Base-by-base conservation (phyloP, 192 early-diverging fungal genomes). In the Gonapodya prolifera region DNA sequence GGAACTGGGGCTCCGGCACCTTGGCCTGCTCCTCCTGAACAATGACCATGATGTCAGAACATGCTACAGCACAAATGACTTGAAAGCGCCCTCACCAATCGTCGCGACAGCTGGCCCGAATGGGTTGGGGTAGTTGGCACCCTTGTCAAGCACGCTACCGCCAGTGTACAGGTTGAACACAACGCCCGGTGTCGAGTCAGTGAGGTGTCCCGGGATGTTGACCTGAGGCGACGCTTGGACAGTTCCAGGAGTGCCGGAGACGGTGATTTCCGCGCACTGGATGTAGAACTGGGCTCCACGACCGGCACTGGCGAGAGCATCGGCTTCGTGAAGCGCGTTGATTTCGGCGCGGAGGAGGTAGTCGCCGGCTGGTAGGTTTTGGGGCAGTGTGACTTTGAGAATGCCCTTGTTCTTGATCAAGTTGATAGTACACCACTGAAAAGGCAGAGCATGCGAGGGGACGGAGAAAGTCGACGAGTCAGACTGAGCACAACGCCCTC, bases 271-370 rank as follows among this genome's bases (percentile, higher is more conserved):
- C 31, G 79, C 29, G 75, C 80, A 80, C 35, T 30, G 69, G 70
- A 77, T 33, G 78, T 80, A 80, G 36, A 80, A 30, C 69, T 80
- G 80, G 80, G 70, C 34, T 30, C 80, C 80, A 34, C 77, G 78
- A n/a, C 8, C 31, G 35, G 31, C 32, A 13, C 8, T 13, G 35
- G n/a, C 30, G 30, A 70, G 0, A 18, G 74, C 29, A 45, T 79
- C 77, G 29, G 78, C 73, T 36, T 80, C 80, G 80, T 80, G 80
- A 30, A 80, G 45, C 0, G 80, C 79, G 35, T 31, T 35, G 36
- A 80, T 75, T 45, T 80, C 80, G 34, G 77, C 30, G 28, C 80
- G 80, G n/a, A 80, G 28, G 16, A 80, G 45, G 80, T 80, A 80
- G 16, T 80, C 69, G 71, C 80, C 80, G 45, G 45, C 8, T n/a